Conservation (phyloP, 2,329 filamentous ascomycete genomes). For the Lomentospora prolificans region DNA sequence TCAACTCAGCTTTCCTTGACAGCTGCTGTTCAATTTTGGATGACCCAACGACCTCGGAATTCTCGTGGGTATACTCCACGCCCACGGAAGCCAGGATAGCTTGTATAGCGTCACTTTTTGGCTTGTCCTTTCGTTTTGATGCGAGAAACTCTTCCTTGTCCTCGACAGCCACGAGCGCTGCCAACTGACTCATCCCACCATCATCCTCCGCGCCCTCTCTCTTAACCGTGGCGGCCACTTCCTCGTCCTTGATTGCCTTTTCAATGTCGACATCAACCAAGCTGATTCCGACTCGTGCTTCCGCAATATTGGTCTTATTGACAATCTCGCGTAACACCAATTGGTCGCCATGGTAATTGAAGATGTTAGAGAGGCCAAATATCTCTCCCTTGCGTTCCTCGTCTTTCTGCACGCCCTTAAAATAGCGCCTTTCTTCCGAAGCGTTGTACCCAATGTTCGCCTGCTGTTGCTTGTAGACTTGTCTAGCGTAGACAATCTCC, state of each 20-base stretch:
- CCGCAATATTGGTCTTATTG: constrained; percentile 95
- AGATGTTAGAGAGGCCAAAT: constrained; percentile 81
- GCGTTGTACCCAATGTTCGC: constrained; percentile 96
- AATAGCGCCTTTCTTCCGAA: constrained; percentile 85
- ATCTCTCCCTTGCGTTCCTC: constrained; percentile 81
- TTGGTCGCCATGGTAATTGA: constrained; percentile 69
- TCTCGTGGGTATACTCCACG: constrained; percentile 93
- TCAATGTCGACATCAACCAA: constrained; percentile 69
- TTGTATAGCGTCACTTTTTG: constrained; percentile 64
- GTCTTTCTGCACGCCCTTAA: constrained; percentile 84
- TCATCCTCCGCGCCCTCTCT: constrained; percentile 37
- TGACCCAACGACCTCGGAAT: constrained; percentile 86
- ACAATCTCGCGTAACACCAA: constrained; percentile 88
- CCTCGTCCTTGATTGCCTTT: constrained; percentile 44
- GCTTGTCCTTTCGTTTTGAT: constrained; percentile 25
- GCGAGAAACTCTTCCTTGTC: constrained; percentile 31
- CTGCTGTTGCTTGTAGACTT: constrained; percentile 98
- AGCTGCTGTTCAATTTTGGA: constrained; percentile 86
- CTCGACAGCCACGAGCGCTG: constrained; percentile 37
- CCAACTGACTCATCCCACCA: constrained; percentile 64
- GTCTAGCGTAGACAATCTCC: constrained; percentile 91
- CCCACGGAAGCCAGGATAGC: constrained; percentile 83
- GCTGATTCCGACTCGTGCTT: constrained; percentile 75
- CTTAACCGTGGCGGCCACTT: constrained; percentile 32
- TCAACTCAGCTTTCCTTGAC: constrained; percentile 62